A percentile compares a stretch with the other conserved stretches of the same genome.
phyloP scores from a whole-genome alignment of 2,329 filamentous ascomycete genomes.

The Colletotrichum spinosum region DNA sequence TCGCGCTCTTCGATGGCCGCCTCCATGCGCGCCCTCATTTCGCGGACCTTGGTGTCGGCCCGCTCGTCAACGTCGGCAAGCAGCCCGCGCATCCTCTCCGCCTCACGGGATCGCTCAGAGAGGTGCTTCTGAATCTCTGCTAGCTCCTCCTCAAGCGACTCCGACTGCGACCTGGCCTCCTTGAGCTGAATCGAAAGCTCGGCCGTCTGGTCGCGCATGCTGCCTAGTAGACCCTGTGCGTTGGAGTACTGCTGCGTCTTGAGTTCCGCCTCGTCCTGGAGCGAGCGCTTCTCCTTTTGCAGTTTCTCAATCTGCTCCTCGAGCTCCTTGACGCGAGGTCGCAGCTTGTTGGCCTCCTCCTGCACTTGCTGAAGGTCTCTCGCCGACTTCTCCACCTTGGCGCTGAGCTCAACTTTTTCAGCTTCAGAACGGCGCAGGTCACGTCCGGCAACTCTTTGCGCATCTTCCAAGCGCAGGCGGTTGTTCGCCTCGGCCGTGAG shows the following conservation, averaged over 20 bases:
- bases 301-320: constrained; percentile 80
- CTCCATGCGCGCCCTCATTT: constrained; percentile 91
- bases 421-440: constrained; percentile 83
- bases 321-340: constrained; percentile 71
- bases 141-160: constrained; percentile 92
- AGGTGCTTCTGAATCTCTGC: constrained; percentile 88
- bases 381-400: constrained; percentile 76
- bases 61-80: constrained; percentile 87
- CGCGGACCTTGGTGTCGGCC: constrained; percentile 83
- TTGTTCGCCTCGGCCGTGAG: constrained; percentile 79
- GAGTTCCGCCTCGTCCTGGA: constrained; percentile 84
- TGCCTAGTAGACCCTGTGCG: constrained; percentile 86
- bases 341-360: constrained; percentile 77
- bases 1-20: constrained; percentile 94
- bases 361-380: constrained; percentile 78
- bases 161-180: constrained; percentile 83
- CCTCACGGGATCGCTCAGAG: constrained; percentile 88
- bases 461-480: constrained; percentile 82
- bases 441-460: constrained; percentile 77
- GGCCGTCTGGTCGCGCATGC: constrained; percentile 91
- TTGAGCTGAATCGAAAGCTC: constrained; percentile 93
- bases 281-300: constrained; percentile 72
- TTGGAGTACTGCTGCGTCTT: constrained; percentile 88
- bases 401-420: constrained; percentile 81
- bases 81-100: constrained; percentile 92